Evolutionary conservation across 2,329 filamentous ascomycete species (phyloP), one percentile per base, ranked within the genome.

Genomic region (Colletotrichum nymphaeae): DNA sequence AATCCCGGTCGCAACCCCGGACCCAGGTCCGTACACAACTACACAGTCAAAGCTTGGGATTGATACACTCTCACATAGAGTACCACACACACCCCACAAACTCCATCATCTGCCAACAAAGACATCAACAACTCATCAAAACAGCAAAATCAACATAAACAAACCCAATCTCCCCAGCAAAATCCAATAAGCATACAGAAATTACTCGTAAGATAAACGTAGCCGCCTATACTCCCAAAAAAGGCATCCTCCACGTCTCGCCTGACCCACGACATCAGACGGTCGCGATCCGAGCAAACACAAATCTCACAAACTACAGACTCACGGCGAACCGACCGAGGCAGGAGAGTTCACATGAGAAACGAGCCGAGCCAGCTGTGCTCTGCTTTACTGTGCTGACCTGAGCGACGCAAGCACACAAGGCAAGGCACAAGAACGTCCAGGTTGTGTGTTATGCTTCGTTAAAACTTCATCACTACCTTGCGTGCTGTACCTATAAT

Each of bases 241-340:
- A 28, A 30, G 59, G 32, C 52, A 37, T 49, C 28, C 59, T 42
- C 49, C 32, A 24, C 58, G 22, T 37, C 19, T 9, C 42, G 19
- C 59, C 22, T 72, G 66, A 65, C 53, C 42, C 53, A 56, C 53
- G 53, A 52, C 57, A 58, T 69, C 42, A 55, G 70, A 72, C 66
- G 70, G 59, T 30, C 22, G 42, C 55, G 53, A 63, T 59, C 30
- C 42, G n/a, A 46, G 42, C 55, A 49, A 49, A n/a, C 19, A 22
- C 19, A 49, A 49, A 11, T n/a, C 37, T 49, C 42, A n/a, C 42
- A 42, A 42, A 37, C 53, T 35, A 12, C 32, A 12, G 32, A 35
- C 32, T 35, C 9, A 42, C 30, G 42, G 56, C 42, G 56, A 65
- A 37, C 49, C 28, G 57, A 24, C 71, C 71, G 67, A 66, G 59